Evolutionary conservation across 179 eudicot genomes (phyloP).

Genomic region (Heliamphora pulchella): DNA sequence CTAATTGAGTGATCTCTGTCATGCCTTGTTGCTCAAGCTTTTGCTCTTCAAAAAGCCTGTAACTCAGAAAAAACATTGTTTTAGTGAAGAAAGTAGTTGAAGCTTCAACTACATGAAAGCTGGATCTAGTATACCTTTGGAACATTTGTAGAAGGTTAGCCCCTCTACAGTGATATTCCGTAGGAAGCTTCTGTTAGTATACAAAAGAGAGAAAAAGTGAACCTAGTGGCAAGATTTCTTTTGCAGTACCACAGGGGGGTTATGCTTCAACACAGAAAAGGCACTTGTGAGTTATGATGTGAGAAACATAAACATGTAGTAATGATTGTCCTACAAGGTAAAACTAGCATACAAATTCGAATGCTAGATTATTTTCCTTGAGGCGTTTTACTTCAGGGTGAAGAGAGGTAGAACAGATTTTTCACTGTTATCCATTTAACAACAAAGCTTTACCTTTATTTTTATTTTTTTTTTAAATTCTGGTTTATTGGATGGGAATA

Average conservation of each 20-base stretch:
- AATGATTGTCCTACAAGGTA: too few species aligned
- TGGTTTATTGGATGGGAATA: too few species aligned
- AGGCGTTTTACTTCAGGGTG: background rate
- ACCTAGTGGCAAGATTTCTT: background rate
- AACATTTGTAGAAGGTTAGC: conserved; percentile 6
- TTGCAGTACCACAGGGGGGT: too few species aligned
- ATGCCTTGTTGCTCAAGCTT: conserved; percentile 13
- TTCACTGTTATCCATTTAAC: too few species aligned
- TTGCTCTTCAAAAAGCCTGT: conserved; percentile 21
- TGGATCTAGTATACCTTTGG: conserved; percentile 11
- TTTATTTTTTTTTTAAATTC: too few species aligned
- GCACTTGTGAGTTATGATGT: background rate
- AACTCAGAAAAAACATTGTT: background rate
- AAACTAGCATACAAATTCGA: background rate
- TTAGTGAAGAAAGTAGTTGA: background rate
- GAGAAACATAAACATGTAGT: too few species aligned
- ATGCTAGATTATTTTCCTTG: background rate
- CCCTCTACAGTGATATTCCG: background rate
- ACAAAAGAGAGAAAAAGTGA: conserved; percentile 7
- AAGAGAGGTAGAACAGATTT: background rate
- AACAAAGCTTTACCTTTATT: too few species aligned
- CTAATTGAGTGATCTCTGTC: conserved; percentile 16
- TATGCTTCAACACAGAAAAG: background rate
- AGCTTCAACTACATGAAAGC: background rate
- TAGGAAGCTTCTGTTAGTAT: background rate